These are phyloP conservation scores for Emydomyces testavorans DNA, from an alignment of 2,329 filamentous ascomycete species.

Conservation along the genomic window DNA sequence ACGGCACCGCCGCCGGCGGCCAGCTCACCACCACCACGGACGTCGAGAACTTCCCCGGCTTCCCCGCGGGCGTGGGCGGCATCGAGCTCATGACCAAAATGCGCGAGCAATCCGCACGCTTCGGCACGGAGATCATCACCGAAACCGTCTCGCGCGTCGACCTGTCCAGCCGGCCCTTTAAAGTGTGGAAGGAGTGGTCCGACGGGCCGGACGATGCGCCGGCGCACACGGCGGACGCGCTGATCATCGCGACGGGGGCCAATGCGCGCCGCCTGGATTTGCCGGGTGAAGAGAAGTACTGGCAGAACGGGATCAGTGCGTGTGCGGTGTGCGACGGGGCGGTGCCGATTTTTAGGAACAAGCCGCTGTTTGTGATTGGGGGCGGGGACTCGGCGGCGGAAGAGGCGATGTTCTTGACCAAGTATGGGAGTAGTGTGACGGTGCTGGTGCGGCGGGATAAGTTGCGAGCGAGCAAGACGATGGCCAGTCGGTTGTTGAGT, in stretches of 20 bases:
- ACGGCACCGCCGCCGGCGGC: constrained; percentile 88
- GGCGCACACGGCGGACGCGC: constrained; percentile 70
- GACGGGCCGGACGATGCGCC: constrained; percentile 58
- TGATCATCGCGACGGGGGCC: constrained; percentile 92
- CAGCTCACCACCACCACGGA: constrained; percentile 98
- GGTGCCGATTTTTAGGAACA: constrained; percentile 93
- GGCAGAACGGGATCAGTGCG: constrained; percentile 92
- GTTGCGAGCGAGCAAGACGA: constrained; percentile 79
- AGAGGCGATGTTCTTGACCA: constrained; percentile 93
- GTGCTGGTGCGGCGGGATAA: constrained; percentile 82
- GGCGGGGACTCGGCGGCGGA: constrained; percentile 95
- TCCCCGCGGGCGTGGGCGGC: constrained; percentile 79
- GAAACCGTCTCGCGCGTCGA: constrained; percentile 89
- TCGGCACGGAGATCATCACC: constrained; percentile 84
- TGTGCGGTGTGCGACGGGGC: constrained; percentile 97
- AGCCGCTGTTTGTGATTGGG: constrained; percentile 88
- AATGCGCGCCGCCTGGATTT: constrained; percentile 76
- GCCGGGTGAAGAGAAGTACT: constrained; percentile 84
- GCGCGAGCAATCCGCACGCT: constrained; percentile 79
- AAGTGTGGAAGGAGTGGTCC: constrained; percentile 81
- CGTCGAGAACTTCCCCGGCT: constrained; percentile 95
- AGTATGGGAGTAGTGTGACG: constrained; percentile 90
- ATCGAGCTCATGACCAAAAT: constrained; percentile 88
- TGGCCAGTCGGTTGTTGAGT: constrained; percentile 70
- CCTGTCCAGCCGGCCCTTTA: constrained; percentile 73